Base-by-base conservation (phyloP, 2,329 filamentous ascomycete species). In the Pseudogymnoascus sp. region DNA sequence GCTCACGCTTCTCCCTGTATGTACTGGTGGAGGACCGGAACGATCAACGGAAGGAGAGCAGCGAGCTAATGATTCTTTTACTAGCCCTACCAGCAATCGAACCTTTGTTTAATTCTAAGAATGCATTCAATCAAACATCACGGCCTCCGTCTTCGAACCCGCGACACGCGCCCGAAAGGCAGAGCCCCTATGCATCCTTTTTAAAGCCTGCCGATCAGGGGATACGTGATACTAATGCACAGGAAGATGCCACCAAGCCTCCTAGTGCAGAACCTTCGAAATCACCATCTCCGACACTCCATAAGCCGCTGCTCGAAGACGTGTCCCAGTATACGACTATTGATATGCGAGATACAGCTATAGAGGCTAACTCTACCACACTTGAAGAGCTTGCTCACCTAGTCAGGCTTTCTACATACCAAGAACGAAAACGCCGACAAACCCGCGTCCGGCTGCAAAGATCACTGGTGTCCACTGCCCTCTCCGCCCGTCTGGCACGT, bases 301-400 rank as follows among this genome's bases (percentile, higher is more conserved):
- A 66, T 12, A 66, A 67, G 53, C 72, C 86, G n/a, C 78, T 90
- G 56, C 75, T 89, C 59, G 82, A 84, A 66, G 86, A 90, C 72
- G 76, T 84, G 47, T 88, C 87, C 44, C 79, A 85, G 63, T 90
- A 89, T 73, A 80, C 82, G 53, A 88, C 88, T 71, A 76, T 82
- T 12, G 80, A 82, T 67, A 74, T 87, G 63, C 79, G 64, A 61
- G 65, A 65, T 61, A 69, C 77, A 59, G 75, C 82, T 59, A 80
- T 82, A 38, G 84, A 88, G 65, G 80, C 80, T 61, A 84, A 88
- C 53, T 83, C 84, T 64, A 90, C 88, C 53, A 88, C 86, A 12
- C 79, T 93, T 65, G 85, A 90, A 70, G 89, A 92, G 75, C 83
- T 93, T 68, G 89, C 89, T 61, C 89, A 92, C 74, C 76, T 92